Conservation (phyloP, 192 early-diverging fungal genomes). For the Backusella australiensis region DNA sequence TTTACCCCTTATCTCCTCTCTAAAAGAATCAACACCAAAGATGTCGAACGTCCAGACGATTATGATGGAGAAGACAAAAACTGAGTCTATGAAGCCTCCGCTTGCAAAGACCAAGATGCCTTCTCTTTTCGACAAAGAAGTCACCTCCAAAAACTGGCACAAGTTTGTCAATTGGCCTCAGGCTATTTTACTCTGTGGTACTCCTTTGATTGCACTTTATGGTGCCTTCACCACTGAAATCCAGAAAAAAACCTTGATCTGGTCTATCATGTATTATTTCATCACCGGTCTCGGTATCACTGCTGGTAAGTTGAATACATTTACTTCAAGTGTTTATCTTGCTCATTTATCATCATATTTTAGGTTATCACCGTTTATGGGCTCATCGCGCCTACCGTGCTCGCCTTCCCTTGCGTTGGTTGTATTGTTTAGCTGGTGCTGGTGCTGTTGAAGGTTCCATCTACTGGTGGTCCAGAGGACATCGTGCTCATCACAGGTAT, state of each 20-base stretch:
- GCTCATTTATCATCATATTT: background rate
- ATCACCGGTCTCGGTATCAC: conserved; percentile 85
- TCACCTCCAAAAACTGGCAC: conserved; percentile 52
- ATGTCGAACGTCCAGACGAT: conserved; percentile 14
- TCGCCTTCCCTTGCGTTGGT: conserved; percentile 55
- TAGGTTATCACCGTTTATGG: conserved; percentile 85
- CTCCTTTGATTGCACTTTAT: conserved; percentile 81
- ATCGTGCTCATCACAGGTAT: conserved; percentile 87
- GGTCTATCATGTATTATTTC: conserved; percentile 70
- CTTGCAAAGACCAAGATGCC: conserved; percentile 21
- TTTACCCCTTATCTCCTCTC: background rate
- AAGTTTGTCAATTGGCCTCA: conserved; percentile 73
- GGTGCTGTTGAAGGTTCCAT: conserved; percentile 82
- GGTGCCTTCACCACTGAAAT: conserved; percentile 73
- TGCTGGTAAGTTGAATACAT: conserved; percentile 53
- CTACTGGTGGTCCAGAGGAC: conserved; percentile 84
- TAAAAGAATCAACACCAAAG: conserved; percentile 6
- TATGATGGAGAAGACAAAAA: conserved; percentile 25
- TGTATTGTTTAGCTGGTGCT: conserved; percentile 63
- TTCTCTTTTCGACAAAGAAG: conserved; percentile 38
- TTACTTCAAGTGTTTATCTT: background rate
- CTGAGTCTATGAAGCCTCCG: conserved; percentile 32
- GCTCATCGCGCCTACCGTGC: conserved; percentile 77
- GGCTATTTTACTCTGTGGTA: conserved; percentile 54
- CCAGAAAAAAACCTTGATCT: conserved; percentile 66